Evolutionary conservation across 169 alveolate genomes (phyloP).

Genomic region (Amoebophrya sp.): DNA sequence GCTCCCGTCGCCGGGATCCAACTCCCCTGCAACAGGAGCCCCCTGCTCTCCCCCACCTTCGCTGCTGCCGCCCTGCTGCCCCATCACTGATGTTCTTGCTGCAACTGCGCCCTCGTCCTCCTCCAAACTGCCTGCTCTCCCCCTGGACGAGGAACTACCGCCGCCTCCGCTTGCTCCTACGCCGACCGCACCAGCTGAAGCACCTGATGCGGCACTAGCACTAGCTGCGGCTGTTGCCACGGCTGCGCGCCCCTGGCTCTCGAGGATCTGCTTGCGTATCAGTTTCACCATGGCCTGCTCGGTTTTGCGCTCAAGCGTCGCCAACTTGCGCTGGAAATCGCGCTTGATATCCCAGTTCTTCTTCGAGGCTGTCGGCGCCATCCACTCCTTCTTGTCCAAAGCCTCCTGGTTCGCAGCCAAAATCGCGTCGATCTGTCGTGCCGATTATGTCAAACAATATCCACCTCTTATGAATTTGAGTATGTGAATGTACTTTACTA

Average conservation of each 20-base stretch:
- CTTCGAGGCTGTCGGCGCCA: not conserved
- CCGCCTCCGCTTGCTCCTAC: not conserved
- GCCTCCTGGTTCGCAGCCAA: not conserved
- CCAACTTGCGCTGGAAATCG: not conserved
- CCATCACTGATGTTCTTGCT: not conserved
- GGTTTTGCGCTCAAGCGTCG: not conserved
- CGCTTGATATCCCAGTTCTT: slow-evolving; percentile 4
- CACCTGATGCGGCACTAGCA: not conserved
- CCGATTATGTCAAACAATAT: not conserved
- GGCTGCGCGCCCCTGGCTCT: not conserved
- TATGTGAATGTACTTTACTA: not conserved
- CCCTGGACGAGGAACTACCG: not conserved
- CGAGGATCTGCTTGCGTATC: not conserved
- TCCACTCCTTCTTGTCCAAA: not conserved
- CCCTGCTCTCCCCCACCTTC: not conserved
- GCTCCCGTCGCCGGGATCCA: not conserved
- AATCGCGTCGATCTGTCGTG: not conserved
- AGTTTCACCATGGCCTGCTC: not conserved
- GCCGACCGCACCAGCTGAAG: too few species aligned
- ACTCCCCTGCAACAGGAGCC: too few species aligned
- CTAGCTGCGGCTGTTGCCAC: not conserved
- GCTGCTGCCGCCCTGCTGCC: not conserved
- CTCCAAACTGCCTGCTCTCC: not conserved
- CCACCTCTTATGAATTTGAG: not conserved
- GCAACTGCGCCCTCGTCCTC: not conserved